Percentiles rank a stretch among this genome's conserved stretches.
Conservation (phyloP, 352 stramenopile genomes). For the Phytophthora cactorum region DNA sequence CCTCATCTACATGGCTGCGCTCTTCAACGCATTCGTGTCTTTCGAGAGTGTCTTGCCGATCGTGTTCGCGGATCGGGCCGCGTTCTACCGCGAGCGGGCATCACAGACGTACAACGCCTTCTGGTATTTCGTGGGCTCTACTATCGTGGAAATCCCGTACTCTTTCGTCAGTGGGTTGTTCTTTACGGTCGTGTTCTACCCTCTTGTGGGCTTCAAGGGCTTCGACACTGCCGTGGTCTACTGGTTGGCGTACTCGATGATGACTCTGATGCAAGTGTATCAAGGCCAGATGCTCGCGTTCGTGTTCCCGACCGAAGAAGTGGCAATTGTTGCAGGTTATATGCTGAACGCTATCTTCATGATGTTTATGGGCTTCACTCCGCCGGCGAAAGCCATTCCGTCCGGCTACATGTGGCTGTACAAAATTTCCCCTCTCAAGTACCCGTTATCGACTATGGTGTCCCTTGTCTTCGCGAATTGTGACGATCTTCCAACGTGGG, state of each 20-base stretch:
- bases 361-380: slow-evolving; percentile 65
- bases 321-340: slow-evolving; percentile 44
- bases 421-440: slow-evolving; percentile 32
- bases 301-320: slow-evolving; percentile 47
- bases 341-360: slow-evolving; percentile 59
- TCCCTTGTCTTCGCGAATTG: slow-evolving; percentile 42
- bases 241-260: slow-evolving; percentile 37
- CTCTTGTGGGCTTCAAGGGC: slow-evolving; percentile 26
- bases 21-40: slow-evolving; percentile 83
- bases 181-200: slow-evolving; percentile 45
- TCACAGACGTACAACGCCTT: slow-evolving; percentile 78
- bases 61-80: slow-evolving; percentile 69
- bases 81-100: slow-evolving; percentile 82
- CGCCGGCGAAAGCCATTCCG: slow-evolving; percentile 28
- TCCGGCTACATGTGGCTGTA: slow-evolving; percentile 25
- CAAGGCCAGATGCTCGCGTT: slow-evolving; percentile 80
- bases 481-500: slow-evolving; percentile 26
- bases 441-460: slow-evolving; percentile 29
- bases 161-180: slow-evolving; percentile 39
- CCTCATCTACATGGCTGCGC: slow-evolving; percentile 79
- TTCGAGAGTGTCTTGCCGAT: slow-evolving; percentile 81
- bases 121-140: slow-evolving; percentile 61
- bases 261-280: slow-evolving; percentile 64
- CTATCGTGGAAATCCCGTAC: slow-evolving; percentile 62
- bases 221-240: slow-evolving; percentile 31